These are phyloP conservation scores for Perkinsus marinus DNA, from an alignment of 169 alveolate genomes.

Conservation along the genomic window DNA sequence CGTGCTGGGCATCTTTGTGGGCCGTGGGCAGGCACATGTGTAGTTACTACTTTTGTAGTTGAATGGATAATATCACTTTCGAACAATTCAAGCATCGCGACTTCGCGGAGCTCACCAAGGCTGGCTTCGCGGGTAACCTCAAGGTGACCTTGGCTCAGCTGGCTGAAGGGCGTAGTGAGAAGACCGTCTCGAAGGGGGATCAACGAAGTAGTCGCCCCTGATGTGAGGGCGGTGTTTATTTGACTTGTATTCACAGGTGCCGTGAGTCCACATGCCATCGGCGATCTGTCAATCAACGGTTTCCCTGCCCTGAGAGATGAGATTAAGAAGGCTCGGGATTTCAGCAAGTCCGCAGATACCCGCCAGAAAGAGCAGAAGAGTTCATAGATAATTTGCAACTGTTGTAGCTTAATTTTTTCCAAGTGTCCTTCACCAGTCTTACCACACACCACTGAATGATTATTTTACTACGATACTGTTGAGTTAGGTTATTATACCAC, in stretches of 20 bases:
- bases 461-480: too few relatives aligned
- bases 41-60: not conserved
- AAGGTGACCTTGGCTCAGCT: not conserved
- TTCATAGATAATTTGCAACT: not conserved
- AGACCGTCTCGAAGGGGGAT: not conserved
- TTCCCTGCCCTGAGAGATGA: not conserved
- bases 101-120: not conserved
- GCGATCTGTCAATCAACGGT: not conserved
- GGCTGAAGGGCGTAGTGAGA: not conserved
- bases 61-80: not conserved
- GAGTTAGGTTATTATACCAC: too few relatives aligned
- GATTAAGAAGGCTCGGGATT: not conserved
- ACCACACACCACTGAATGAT: not conserved
- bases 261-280: not conserved
- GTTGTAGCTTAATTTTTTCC: not conserved
- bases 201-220: not conserved
- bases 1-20: not conserved
- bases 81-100: not conserved
- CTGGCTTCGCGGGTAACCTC: not conserved
- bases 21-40: not conserved
- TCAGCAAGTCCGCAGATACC: not conserved
- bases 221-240: not conserved
- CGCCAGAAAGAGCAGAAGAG: not conserved
- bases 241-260: not conserved
- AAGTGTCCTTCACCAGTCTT: not conserved